Percentiles rank a stretch among this genome's conserved stretches.
Evolutionary conservation across 1,139 yeast genomes (phyloP).

Genomic region (Magnusiomyces magnusii): DNA sequence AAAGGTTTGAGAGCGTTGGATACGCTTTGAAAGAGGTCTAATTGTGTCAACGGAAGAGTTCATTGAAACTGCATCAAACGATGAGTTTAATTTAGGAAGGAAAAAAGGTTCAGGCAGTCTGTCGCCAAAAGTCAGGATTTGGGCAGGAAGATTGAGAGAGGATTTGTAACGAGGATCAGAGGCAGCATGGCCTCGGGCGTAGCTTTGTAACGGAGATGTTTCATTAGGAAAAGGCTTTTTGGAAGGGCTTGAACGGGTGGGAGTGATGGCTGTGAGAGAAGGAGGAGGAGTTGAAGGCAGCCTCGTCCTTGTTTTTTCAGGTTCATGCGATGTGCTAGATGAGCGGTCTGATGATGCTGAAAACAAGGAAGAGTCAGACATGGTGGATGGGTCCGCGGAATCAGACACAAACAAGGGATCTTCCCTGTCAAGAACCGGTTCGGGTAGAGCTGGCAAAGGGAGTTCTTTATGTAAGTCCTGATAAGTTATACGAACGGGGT

Average conservation of each 20-base stretch:
- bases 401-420: background rate
- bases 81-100: background rate
- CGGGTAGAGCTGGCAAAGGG: background rate
- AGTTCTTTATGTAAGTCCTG: background rate
- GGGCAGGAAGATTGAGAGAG: background rate
- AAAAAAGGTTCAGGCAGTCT: background rate
- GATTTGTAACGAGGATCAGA: background rate
- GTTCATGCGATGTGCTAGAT: background rate
- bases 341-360: background rate
- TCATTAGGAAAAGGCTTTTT: background rate
- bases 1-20: constrained; percentile 9
- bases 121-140: background rate
- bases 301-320: background rate
- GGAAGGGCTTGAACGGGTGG: background rate
- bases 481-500: background rate
- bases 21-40: background rate
- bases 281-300: background rate
- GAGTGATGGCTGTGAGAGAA: background rate
- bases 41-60: background rate
- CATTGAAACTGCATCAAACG: background rate
- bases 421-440: background rate
- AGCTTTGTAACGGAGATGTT: background rate
- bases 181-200: background rate
- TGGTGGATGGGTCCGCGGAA: background rate
- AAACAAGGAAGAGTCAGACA: background rate